A percentile compares a stretch with the other conserved stretches of the same genome.
Conservation (phyloP, 208 protist genomes). For the Novymonas esmeraldas region DNA sequence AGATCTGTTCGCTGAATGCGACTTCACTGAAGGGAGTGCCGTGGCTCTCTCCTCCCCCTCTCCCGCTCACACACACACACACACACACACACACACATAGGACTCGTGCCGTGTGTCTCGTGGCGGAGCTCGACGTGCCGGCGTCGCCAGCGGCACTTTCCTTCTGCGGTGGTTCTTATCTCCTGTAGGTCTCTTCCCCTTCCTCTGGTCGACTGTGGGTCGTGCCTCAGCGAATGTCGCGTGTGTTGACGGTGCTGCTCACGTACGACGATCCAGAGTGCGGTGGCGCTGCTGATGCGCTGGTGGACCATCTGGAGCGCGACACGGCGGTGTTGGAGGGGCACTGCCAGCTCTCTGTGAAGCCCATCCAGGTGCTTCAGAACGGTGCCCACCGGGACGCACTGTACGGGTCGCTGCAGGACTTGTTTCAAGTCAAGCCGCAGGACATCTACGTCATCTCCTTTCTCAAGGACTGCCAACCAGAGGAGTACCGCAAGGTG, state of each 20-base stretch:
- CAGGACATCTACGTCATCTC: constrained; percentile 81
- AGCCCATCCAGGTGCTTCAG: constrained; percentile 64
- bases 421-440: constrained; percentile 73
- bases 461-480: constrained; percentile 79
- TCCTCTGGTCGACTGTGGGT: background rate
- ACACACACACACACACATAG: too few relatives aligned
- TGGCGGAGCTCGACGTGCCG: too few relatives aligned
- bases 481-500: constrained; percentile 84
- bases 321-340: constrained; percentile 48
- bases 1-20: too few relatives aligned
- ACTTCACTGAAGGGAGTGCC: too few relatives aligned
- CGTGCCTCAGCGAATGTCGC: constrained; percentile 35
- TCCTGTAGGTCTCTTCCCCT: background rate
- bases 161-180: background rate
- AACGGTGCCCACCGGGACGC: constrained; percentile 73
- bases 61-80: too few relatives aligned
- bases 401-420: constrained; percentile 72
- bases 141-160: background rate
- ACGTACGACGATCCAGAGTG: constrained; percentile 91
- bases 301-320: constrained; percentile 80
- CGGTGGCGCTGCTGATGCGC: constrained; percentile 82
- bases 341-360: constrained; percentile 64
- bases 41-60: too few relatives aligned
- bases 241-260: constrained; percentile 67
- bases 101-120: too few relatives aligned